Conservation (phyloP, 805 yeast species). For the Cyberlindnera mycetangii region DNA sequence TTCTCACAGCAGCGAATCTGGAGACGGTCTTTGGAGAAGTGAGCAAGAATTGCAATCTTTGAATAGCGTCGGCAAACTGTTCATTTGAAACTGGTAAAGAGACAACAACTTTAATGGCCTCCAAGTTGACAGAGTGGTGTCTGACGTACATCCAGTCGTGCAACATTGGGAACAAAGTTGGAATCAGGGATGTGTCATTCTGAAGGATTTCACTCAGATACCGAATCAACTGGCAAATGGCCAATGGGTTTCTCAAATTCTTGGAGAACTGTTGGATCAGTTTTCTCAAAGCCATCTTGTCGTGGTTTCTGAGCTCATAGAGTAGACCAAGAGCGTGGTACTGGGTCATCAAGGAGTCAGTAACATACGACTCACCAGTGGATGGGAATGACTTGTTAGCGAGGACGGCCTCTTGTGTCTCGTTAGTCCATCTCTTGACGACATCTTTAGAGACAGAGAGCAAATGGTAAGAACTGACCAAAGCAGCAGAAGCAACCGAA, state of each 20-base stretch:
- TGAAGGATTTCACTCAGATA: conserved; percentile 68
- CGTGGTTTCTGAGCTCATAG: conserved; percentile 84
- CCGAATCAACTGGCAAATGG: conserved; percentile 81
- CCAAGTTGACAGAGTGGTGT: conserved; percentile 87
- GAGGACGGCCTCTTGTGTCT: conserved; percentile 85
- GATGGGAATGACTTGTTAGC: conserved; percentile 44
- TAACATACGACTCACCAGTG: conserved; percentile 46
- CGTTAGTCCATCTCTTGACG: conserved; percentile 90
- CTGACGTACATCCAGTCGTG: conserved; percentile 72
- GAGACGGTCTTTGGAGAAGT: conserved; percentile 88
- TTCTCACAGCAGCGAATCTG: conserved; percentile 90
- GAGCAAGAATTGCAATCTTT: conserved; percentile 70
- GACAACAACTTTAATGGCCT: conserved; percentile 66
- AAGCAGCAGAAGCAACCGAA: conserved; percentile 87
- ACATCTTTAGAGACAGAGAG: conserved; percentile 88
- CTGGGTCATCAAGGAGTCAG: conserved; percentile 80
- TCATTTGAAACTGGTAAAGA: conserved; percentile 50
- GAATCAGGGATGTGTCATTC: conserved; percentile 63
- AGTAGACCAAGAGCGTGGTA: conserved; percentile 93
- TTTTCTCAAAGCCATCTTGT: conserved; percentile 90
- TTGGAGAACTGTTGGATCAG: conserved; percentile 75
- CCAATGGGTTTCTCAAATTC: conserved; percentile 73
- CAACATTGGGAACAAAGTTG: conserved; percentile 61
- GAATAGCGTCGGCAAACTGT: conserved; percentile 67
- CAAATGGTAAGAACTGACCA: conserved; percentile 86